Evolutionary conservation across 164 flowering plant species (phyloP), one percentile per base, ranked within the genome.

Genomic region (Magnolia kwangsiensis): DNA sequence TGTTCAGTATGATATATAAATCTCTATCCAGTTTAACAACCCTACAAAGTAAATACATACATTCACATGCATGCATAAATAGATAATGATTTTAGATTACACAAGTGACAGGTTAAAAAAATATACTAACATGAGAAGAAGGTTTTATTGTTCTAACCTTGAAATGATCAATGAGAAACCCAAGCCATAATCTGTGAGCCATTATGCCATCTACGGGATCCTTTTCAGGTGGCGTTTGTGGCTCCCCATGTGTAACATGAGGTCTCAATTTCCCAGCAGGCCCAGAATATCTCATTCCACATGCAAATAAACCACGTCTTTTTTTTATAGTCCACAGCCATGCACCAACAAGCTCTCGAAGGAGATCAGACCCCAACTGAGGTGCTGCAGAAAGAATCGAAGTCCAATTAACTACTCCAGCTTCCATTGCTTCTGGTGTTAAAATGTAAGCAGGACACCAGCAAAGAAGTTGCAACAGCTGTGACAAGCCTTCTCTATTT

Each of bases 381-480:
- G 99, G 99, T 61, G 98, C 98, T 84, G 97, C 96, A 70, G 98
- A 92, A 76, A 96, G 96, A 75, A 96, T 83, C 98, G 97, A 94
- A 37, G 98, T 94, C 98, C 99, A 96, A 79, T 94, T 84, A 78
- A 88, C 94, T 78, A 94, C 91, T 72, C 98, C 99, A 68, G 98
- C 91, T 80, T 96, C 98, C 93, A 96, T 91, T 20, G 98, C 94
- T 83, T 94, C 92, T 3, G 87, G 86, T 21, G 99, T 91, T 65
- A 91, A 90, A 79, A 94, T 91, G 77, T 96, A 96, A 72, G 99
- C 97, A 69, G 98, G 99, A 85, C 98, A 94, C 97, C 99, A 96
- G 86, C 99, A 96, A 80, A 96, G 94, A 81, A 96, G 98, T 11
- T 97, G 91, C 67, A 96, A 78, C 73, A 96, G 92, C 77, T 92